Evolutionary conservation across 257 asterid species (phyloP).

Genomic region (Linaria vulgaris): DNA sequence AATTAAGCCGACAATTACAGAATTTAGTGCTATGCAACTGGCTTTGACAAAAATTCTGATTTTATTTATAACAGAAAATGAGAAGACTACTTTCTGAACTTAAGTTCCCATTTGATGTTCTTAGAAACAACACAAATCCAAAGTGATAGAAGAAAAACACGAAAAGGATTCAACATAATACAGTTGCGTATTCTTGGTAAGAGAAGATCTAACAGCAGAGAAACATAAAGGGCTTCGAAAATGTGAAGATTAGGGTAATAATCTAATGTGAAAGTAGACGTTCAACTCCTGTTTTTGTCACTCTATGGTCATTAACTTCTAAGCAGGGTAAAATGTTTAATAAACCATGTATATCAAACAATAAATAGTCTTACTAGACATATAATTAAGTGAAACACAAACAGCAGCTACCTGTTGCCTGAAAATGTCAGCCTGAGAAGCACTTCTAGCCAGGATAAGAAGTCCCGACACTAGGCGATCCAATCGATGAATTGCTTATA

Average conservation of each 20-base stretch:
- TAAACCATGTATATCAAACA: too few species aligned
- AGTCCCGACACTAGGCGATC: constrained; percentile 99
- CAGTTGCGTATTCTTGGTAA: not conserved
- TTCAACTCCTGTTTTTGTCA: too few species aligned
- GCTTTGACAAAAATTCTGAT: not conserved
- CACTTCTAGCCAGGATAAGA: constrained; percentile 88
- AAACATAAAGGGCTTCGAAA: too few species aligned
- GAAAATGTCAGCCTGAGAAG: constrained; percentile 82
- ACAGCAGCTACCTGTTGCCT: constrained; percentile 68
- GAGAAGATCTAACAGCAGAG: not conserved
- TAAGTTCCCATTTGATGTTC: not conserved
- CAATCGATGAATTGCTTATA: constrained; percentile 82
- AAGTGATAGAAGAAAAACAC: too few species aligned
- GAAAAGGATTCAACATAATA: too few species aligned
- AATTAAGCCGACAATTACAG: not conserved
- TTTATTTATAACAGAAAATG: not conserved
- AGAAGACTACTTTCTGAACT: not conserved
- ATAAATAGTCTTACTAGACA: not conserved
- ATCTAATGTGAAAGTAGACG: too few species aligned
- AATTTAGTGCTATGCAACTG: not conserved
- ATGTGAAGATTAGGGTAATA: too few species aligned
- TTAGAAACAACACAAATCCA: too few species aligned
- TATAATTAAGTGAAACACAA: constrained; percentile 12
- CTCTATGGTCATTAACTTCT: too few species aligned
- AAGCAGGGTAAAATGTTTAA: too few species aligned